Percentiles rank a stretch among this genome's conserved stretches.
phyloP scores from a whole-genome alignment of 106 monocot genomes.

The Platanthera guangdongensis region DNA sequence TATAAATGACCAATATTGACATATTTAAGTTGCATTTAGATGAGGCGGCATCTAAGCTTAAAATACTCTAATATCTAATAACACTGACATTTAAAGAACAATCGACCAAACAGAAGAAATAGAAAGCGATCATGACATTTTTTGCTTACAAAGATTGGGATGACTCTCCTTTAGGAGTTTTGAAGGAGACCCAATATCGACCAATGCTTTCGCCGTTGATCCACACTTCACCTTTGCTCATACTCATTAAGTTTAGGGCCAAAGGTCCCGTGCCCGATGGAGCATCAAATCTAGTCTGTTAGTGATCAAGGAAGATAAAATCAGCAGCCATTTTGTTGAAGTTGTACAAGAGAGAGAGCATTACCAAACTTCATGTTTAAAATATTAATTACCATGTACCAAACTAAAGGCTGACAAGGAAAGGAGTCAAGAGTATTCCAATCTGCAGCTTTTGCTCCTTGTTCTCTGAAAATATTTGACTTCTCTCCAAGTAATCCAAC shows the following conservation, averaged over 20 bases:
- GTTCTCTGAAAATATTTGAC: slow-evolving; percentile 40
- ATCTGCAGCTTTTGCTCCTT: slow-evolving; percentile 28
- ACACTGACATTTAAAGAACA: neutral
- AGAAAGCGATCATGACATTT: neutral
- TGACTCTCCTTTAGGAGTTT: slow-evolving; percentile 42
- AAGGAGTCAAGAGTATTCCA: slow-evolving; percentile 26
- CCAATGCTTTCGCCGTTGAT: slow-evolving; percentile 88
- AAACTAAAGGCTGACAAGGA: slow-evolving; percentile 36
- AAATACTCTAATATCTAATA: too few relatives aligned
- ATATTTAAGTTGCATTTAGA: too few relatives aligned
- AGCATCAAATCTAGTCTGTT: slow-evolving; percentile 51
- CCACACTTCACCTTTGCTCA: slow-evolving; percentile 91
- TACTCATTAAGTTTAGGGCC: slow-evolving; percentile 61
- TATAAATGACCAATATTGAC: too few relatives aligned
- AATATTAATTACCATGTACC: slow-evolving; percentile 71
- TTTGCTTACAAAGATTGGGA: slow-evolving; percentile 74
- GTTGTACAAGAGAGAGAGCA: neutral
- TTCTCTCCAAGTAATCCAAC: slow-evolving; percentile 65
- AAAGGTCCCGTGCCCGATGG: slow-evolving; percentile 45
- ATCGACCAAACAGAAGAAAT: neutral
- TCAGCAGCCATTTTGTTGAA: neutral
- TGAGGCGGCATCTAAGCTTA: too few relatives aligned
- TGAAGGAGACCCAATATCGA: slow-evolving; percentile 86
- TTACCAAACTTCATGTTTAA: neutral
- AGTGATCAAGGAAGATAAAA: neutral